Evolutionary conservation across 2,329 filamentous ascomycete genomes (phyloP).

Genomic region (Pseudocercospora fijiensis): DNA sequence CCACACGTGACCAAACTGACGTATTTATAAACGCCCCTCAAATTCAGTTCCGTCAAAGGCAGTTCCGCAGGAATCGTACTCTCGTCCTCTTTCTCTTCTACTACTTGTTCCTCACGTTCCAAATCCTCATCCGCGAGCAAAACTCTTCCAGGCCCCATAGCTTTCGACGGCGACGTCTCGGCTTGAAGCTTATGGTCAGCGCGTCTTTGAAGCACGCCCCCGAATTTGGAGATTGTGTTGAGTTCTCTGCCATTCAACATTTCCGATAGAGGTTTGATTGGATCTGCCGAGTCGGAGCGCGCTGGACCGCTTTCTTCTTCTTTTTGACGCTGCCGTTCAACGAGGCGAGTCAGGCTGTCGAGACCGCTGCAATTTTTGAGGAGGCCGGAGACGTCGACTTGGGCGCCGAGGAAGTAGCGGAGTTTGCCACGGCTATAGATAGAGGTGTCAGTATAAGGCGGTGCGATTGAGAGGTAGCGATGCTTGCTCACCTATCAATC

Average conservation of each 20-base stretch:
- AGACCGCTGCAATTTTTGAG: slow-evolving; percentile 66
- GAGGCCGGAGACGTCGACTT: slow-evolving; percentile 68
- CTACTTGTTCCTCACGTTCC: slow-evolving; percentile 6
- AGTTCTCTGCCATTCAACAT: slow-evolving; percentile 18
- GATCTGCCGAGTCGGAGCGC: slow-evolving; percentile 28
- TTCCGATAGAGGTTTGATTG: slow-evolving; percentile 19
- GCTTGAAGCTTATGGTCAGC: slow-evolving; percentile 10
- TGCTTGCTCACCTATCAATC: slow-evolving; percentile 41
- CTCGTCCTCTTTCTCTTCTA: background rate
- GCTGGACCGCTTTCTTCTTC: too few species aligned
- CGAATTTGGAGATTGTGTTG: slow-evolving; percentile 14
- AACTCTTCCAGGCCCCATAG: slow-evolving; percentile 6
- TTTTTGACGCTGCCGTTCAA: slow-evolving; percentile 4
- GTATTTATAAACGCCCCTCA: slow-evolving; percentile 21
- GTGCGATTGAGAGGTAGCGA: background rate
- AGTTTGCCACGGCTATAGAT: slow-evolving; percentile 56
- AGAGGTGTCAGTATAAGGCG: background rate
- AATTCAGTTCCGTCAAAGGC: slow-evolving; percentile 8
- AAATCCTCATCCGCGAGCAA: slow-evolving; percentile 19
- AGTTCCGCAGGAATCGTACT: background rate
- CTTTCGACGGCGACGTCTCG: background rate
- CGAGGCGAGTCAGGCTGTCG: slow-evolving; percentile 51
- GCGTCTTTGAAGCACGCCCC: slow-evolving; percentile 14
- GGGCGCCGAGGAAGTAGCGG: slow-evolving; percentile 69
- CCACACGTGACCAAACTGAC: background rate